phyloP scores from a whole-genome alignment of 2,329 filamentous ascomycete species.

The Lasiodiplodia theobromae region DNA sequence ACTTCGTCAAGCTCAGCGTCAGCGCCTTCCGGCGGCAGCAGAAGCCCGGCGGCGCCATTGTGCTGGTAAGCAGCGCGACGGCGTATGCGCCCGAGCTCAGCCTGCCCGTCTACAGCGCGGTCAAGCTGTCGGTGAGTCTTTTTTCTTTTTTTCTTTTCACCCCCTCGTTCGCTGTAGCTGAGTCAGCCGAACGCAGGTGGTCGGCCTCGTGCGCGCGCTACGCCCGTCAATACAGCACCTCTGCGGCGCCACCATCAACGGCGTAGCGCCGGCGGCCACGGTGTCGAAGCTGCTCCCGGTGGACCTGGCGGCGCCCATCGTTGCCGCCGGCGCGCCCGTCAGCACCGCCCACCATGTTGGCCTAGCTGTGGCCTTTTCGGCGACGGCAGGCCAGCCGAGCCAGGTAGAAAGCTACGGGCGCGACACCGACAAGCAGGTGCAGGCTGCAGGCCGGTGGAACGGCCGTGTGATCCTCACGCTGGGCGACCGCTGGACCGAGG shows the following conservation, averaged over 20 bases:
- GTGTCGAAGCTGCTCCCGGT: slow-evolving; percentile 36
- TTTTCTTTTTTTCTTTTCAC: neutral
- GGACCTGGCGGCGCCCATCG: slow-evolving; percentile 43
- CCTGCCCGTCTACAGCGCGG: slow-evolving; percentile 43
- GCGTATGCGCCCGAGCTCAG: slow-evolving; percentile 48
- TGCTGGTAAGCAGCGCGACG: slow-evolving; percentile 49
- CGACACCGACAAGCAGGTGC: slow-evolving; percentile 36
- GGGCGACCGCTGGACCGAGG: slow-evolving; percentile 47
- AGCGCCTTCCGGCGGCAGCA: slow-evolving; percentile 36
- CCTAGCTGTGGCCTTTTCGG: slow-evolving; percentile 43
- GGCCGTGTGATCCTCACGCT: slow-evolving; percentile 44
- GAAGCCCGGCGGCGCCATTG: slow-evolving; percentile 43
- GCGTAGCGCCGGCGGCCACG: slow-evolving; percentile 44
- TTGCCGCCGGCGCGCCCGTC: slow-evolving; percentile 42
- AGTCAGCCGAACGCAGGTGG: slow-evolving; percentile 33
- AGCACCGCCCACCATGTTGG: slow-evolving; percentile 38
- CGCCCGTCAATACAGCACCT: slow-evolving; percentile 35
- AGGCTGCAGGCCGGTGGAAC: slow-evolving; percentile 43
- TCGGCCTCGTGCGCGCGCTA: slow-evolving; percentile 45
- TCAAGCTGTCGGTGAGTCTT: slow-evolving; percentile 2
- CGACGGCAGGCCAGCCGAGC: slow-evolving; percentile 42
- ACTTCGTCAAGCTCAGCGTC: slow-evolving; percentile 46
- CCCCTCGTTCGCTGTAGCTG: neutral
- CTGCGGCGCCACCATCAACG: slow-evolving; percentile 48
- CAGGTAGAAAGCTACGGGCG: slow-evolving; percentile 48